Conservation (phyloP, 192 early-diverging fungal genomes). For the Podila epicladia region DNA sequence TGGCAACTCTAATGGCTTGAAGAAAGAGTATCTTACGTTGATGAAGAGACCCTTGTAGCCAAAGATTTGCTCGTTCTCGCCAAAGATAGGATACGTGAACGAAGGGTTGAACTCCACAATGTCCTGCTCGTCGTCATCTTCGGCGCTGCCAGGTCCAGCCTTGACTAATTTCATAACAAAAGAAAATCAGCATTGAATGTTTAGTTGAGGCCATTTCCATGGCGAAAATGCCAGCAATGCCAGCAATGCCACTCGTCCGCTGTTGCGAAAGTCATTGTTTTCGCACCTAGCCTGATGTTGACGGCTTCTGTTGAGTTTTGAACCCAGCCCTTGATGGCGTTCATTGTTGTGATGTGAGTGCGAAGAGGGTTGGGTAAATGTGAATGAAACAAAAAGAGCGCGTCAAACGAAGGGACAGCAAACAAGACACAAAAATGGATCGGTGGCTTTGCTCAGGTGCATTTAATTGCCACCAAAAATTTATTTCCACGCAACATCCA, state of each 20-base stretch:
- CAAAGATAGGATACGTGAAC: slow-evolving; percentile 92
- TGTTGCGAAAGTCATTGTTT: not conserved
- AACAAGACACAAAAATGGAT: too few species aligned
- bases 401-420: too few species aligned
- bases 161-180: slow-evolving; percentile 17
- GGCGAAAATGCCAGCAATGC: not conserved
- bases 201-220: not conserved
- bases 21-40: slow-evolving; percentile 26
- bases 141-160: slow-evolving; percentile 14
- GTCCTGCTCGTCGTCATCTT: slow-evolving; percentile 52
- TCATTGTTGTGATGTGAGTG: slow-evolving; percentile 17
- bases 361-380: not conserved
- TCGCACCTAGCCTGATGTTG: slow-evolving; percentile 44
- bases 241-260: not conserved
- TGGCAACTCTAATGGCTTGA: too few species aligned
- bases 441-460: too few species aligned
- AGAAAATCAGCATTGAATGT: not conserved
- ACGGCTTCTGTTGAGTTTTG: slow-evolving; percentile 41
- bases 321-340: slow-evolving; percentile 47
- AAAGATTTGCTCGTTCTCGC: slow-evolving; percentile 86
- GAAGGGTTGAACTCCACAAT: slow-evolving; percentile 76
- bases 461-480: too few species aligned
- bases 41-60: slow-evolving; percentile 89
- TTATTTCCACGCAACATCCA: too few species aligned
- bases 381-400: not conserved